Evolutionary conservation across 805 yeast genomes (phyloP), one percentile per base, ranked within the genome.

Genomic region (Monosporozyma servazzii): DNA sequence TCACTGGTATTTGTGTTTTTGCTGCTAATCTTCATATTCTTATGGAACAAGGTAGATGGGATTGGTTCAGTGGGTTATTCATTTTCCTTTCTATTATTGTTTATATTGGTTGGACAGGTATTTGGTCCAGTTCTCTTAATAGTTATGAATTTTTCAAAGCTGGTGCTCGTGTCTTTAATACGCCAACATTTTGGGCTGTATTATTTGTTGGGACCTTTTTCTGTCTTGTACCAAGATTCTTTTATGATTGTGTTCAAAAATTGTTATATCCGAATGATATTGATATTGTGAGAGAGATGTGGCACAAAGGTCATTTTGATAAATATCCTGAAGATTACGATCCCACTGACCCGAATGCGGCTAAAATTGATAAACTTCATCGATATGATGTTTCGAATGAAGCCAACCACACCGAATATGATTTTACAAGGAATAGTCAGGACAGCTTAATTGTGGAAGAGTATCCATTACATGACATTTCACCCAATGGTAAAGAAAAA

Each of bases 1-100:
- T 84, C 45, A 79, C 87, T 0, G 74, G 82, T 45, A 84, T 85
- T 59, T 76, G 90, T 3, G 83, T 80, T 42, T 70, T 81, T 21
- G 66, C 90, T 0, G 84, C 89, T 68, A 82, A 86, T 62, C 53
- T 77, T 6, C 85, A 82, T 63, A 76, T 86, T 48, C 63, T 82
- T 57, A 66, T 82, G 57, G 88, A 82, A 57, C 87, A 84, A 63
- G 77, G 77, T 61, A 75, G 88, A 62, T 86, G 95, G 95, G 95
- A 86, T 69, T 85, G 88, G 88, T 71, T 84, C 48, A 76, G 86
- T 2, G 62, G 74, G 6, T 61, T 83, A 48, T 75, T 84, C 53
- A 77, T 78, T 48, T 69, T 71, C 5, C 59, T 86, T 15, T 84
- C 91, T 1, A 73, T 81, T 45, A 58, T 84, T 30, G 59, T 84